Conservation (phyloP, 2,329 filamentous ascomycete genomes). For the Clarireedia monteithiana region DNA sequence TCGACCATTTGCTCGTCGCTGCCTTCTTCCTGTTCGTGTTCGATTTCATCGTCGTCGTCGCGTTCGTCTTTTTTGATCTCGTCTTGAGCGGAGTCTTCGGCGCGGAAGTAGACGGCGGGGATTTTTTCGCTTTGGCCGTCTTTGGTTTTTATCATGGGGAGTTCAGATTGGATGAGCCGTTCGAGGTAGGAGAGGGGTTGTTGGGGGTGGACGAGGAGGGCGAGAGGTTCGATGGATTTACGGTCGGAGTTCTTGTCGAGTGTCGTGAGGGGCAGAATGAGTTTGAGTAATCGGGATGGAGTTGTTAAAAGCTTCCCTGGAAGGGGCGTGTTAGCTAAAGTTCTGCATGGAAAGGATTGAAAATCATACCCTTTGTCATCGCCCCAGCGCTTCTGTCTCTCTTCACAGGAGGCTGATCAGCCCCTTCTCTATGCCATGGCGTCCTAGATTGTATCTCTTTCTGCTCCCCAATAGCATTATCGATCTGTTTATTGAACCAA, state of each 20-base stretch:
- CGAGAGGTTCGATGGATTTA: conserved; percentile 74
- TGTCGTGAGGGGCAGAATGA: conserved; percentile 36
- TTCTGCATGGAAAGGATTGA: background rate
- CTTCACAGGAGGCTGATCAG: conserved; percentile 47
- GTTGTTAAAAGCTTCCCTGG: conserved; percentile 72
- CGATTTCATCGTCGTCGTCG: conserved; percentile 26
- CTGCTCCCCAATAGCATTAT: conserved; percentile 32
- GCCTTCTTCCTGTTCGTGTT: conserved; percentile 30
- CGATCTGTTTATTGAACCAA: conserved; percentile 30
- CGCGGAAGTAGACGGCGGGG: conserved; percentile 70
- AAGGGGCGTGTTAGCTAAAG: background rate
- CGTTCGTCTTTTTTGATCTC: conserved; percentile 34
- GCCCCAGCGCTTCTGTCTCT: conserved; percentile 37
- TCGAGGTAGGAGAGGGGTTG: conserved; percentile 89
- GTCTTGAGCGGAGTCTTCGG: conserved; percentile 64
- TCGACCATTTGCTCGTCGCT: conserved; percentile 43
- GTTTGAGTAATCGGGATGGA: conserved; percentile 33
- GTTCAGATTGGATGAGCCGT: conserved; percentile 78
- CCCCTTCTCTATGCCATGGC: conserved; percentile 59
- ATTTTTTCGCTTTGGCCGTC: conserved; percentile 56
- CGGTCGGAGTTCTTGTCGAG: conserved; percentile 50
- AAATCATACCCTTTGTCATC: conserved; percentile 53
- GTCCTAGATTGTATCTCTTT: conserved; percentile 51
- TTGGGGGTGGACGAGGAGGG: conserved; percentile 78
- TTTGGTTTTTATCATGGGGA: conserved; percentile 55